Base-by-base conservation (phyloP, 2,329 filamentous ascomycete genomes). In the Neospermospora avenae region DNA sequence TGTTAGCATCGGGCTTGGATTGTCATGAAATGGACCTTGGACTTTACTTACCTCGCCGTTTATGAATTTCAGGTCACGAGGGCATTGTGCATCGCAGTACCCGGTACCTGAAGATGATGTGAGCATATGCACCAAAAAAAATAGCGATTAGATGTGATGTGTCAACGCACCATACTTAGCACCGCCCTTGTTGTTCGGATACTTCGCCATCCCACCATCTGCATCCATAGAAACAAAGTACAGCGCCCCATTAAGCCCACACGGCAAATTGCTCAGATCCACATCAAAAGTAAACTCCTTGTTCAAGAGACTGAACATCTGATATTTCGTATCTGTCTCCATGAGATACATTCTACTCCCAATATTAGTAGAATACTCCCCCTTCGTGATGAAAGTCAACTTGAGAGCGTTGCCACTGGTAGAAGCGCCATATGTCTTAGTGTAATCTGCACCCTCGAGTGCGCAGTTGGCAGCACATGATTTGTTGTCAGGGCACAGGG, bases 241-340 rank as follows among this genome's bases (percentile, higher is more conserved):
- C 44, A 90, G 76, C 42, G 87, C 87, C 58, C 87, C 87, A 74
- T 91, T 90, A 60, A 90, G 76, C 65, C 88, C 88, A 69, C 88
- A 90, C 60, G 83, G 82, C n/a, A 89, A 77, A 66, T 81, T 81
- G 31, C 85, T 88, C 37, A 88, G 82, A 70, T 90, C 87, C 44
- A 89, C 87, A 59, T 89, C 86, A 64, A 90, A 89, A 60, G 85
- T 86, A 75, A 90, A 86, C 74, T 90, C 87, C 70, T 85, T 80
- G 74, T 83, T 84, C 57, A 84, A 77, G 63, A 89, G 77, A 61
- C 84, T 79, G 76, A 89, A 85, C 72, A 83, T 80, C 76, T 88
- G 76, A 74, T 90, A 90, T 60, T 81, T 81, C 65, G 77, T 78
- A 52, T 85, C 62, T 25, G 61, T 63, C 31, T 66, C 81, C 77